Evolutionary conservation across 2,329 filamentous ascomycete species (phyloP), one percentile per base, ranked within the genome.

Genomic region (Trichoderma harzianum): DNA sequence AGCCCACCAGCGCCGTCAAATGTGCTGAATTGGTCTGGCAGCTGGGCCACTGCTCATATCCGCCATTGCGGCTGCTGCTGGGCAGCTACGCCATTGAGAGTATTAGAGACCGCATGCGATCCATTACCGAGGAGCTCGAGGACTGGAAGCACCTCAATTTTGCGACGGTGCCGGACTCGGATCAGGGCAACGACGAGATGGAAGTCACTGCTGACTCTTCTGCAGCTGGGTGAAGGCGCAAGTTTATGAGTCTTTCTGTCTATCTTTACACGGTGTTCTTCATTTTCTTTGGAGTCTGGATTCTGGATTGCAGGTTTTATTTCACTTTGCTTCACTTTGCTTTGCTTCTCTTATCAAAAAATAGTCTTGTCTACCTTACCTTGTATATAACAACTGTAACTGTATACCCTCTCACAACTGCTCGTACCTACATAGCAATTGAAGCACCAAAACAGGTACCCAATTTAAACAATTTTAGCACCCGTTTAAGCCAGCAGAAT

Each of bases 11-110:
- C 80, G 94, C 94, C 0, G 91, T 97, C 69, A 97, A 97, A 82
- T 95, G 94, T 73, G 94, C 94, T 3, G 94, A 98, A 84, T 84
- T 98, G 71, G 91, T 97, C 7, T 98, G 96, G 96, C 91, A 98
- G 84, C 83, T 98, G 57, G 96, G 92, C 0, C 96, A 98, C 84
- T 98, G 95, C 83, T 92, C 90, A n/a, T 98, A 94, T 79, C 96
- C 96, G 64, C 96, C 96, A 0, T 80, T 98, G 74, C 85, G 96
- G 39, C 82, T 99, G 72, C 84, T 98, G n/a, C 82, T 98, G 28
- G 96, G 96, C 0, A 97, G 91, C 75, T 98, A 97, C 83, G 95
- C 96, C 1, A 95, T 98, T 47, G 95, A 99, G 81, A 98, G 95
- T 80, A 97, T 98, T 65, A 86, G 96, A 18, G 96, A 99, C 82